phyloP scores from a whole-genome alignment of 768 basidiomycete genomes.

The Rhodotorula diobovata region DNA sequence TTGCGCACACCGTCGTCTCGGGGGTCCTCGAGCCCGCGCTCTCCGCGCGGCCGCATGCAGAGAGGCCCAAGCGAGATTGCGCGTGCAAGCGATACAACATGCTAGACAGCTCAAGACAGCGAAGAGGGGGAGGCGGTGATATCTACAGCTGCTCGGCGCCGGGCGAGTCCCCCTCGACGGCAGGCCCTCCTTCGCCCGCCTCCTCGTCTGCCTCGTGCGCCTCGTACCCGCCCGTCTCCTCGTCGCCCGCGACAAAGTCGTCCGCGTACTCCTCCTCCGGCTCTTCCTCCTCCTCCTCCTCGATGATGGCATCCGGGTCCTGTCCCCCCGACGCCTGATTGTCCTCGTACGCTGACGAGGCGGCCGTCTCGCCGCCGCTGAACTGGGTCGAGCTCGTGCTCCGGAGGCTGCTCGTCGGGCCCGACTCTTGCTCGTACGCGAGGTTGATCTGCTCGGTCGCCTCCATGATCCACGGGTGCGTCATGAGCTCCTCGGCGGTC shows the following conservation, averaged over 20 bases:
- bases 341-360: not conserved
- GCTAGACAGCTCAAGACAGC: too few species aligned
- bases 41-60: too few species aligned
- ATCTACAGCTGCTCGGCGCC: too few species aligned
- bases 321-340: not conserved
- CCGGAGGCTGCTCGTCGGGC: not conserved
- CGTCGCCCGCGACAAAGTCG: not conserved
- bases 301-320: not conserved
- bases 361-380: not conserved
- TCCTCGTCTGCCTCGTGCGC: not conserved
- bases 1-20: too few species aligned
- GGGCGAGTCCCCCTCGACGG: too few species aligned
- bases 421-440: constrained; percentile 22
- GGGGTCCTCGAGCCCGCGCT: too few species aligned
- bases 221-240: not conserved
- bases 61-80: too few species aligned
- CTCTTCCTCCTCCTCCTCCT: constrained; percentile 7
- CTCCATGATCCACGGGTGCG: constrained; percentile 72
- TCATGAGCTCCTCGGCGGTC: constrained; percentile 73
- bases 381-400: not conserved
- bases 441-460: constrained; percentile 33
- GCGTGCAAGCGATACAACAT: too few species aligned
- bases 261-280: too few species aligned
- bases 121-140: too few species aligned
- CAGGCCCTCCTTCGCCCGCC: too few species aligned